Evolutionary conservation across 2,329 filamentous ascomycete species (phyloP).

Genomic region (Hypoxylon sp.): DNA sequence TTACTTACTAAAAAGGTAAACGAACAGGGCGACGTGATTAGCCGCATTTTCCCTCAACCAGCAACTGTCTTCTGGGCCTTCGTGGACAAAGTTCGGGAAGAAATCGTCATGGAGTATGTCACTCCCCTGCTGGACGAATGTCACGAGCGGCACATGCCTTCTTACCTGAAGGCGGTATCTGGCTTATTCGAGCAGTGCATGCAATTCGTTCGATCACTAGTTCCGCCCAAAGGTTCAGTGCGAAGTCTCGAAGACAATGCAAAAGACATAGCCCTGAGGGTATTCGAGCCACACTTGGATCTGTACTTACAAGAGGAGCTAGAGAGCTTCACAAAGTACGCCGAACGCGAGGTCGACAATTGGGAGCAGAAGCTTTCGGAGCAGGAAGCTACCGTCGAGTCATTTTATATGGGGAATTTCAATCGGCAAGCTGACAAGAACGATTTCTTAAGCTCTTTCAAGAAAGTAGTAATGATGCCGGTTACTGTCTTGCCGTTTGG

Average conservation of each 20-base stretch:
- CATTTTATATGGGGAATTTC: constrained; percentile 95
- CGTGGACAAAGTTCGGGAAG: constrained; percentile 85
- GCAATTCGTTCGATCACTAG: constrained; percentile 80
- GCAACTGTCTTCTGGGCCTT: constrained; percentile 82
- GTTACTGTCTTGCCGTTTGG: constrained; percentile 86
- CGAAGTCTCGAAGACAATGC: constrained; percentile 75
- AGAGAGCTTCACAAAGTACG: constrained; percentile 83
- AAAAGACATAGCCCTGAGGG: constrained; percentile 75
- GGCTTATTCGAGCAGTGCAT: constrained; percentile 89
- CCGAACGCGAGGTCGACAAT: constrained; percentile 80
- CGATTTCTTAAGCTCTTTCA: constrained; percentile 96
- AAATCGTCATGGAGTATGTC: constrained; percentile 88
- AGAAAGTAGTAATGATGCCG: constrained; percentile 99
- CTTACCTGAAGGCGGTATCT: constrained; percentile 88
- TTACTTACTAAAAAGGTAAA: constrained; percentile 81
- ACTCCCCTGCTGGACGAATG: constrained; percentile 89
- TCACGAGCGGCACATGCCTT: constrained; percentile 79
- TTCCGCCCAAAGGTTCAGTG: constrained; percentile 74
- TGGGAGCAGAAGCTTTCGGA: constrained; percentile 96
- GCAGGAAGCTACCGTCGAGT: constrained; percentile 90
- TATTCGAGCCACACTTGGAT: constrained; percentile 95
- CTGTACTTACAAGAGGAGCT: constrained; percentile 93
- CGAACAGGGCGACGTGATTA: constrained; percentile 84
- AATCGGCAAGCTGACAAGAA: constrained; percentile 96
- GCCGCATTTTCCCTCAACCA: constrained; percentile 82